These are phyloP conservation scores for Naganishia vaughanmartiniae DNA, from an alignment of 768 basidiomycete species.

Conservation along the genomic window DNA sequence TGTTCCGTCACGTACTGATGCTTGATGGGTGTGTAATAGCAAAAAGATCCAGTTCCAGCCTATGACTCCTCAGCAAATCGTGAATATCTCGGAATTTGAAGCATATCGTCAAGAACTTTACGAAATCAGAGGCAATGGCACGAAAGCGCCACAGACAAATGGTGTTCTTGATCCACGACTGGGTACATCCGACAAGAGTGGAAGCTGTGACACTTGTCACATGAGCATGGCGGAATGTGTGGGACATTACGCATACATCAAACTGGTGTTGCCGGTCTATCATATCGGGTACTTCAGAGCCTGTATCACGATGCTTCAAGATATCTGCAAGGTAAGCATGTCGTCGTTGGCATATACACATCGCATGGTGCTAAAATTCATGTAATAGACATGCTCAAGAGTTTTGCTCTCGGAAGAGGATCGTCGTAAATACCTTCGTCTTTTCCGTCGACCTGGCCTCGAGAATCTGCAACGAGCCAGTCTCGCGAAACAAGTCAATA, in stretches of 20 bases:
- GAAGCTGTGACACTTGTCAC: conserved; percentile 92
- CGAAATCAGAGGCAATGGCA: conserved; percentile 56
- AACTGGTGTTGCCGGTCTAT: conserved; percentile 91
- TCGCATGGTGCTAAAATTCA: not conserved
- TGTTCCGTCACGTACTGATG: not conserved
- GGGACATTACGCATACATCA: conserved; percentile 98
- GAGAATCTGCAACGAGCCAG: conserved; percentile 87
- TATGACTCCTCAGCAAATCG: conserved; percentile 89
- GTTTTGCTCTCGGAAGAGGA: conserved; percentile 85
- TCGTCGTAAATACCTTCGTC: conserved; percentile 74
- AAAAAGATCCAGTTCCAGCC: conserved; percentile 96
- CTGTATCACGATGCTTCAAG: conserved; percentile 85
- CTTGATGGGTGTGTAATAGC: conserved; percentile 55
- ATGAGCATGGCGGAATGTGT: conserved; percentile 89
- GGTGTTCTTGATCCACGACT: conserved; percentile 90
- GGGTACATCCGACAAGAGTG: conserved; percentile 92
- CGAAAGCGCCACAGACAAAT: conserved; percentile 78
- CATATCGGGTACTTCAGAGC: conserved; percentile 99
- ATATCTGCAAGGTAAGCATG: conserved; percentile 83
- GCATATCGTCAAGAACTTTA: conserved; percentile 91
- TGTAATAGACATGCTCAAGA: conserved; percentile 71
- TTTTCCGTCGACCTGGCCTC: conserved; percentile 83
- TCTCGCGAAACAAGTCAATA: conserved; percentile 78
- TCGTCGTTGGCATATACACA: not conserved
- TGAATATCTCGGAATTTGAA: conserved; percentile 93